These are phyloP conservation scores for Zostera marina DNA, from an alignment of 116 monocot genomes.

Conservation along the genomic window DNA sequence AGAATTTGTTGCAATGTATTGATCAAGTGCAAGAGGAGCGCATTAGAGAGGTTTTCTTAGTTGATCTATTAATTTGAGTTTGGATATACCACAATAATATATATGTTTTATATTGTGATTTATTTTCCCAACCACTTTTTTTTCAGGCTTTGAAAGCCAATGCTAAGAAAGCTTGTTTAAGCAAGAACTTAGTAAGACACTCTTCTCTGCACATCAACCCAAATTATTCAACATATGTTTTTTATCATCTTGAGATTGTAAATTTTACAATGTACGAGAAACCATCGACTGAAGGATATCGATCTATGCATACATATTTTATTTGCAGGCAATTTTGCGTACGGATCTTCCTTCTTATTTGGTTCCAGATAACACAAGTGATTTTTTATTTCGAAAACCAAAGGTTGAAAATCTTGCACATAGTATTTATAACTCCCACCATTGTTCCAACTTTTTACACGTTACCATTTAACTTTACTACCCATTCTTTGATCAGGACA, in stretches of 20 bases:
- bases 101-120: not conserved
- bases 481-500: constrained; percentile 26
- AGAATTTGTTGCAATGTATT: constrained; percentile 66
- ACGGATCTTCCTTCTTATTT: constrained; percentile 83
- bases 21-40: constrained; percentile 74
- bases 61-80: constrained; percentile 1
- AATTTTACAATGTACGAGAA: too few relatives aligned
- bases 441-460: too few relatives aligned
- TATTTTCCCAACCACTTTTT: not conserved
- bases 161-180: constrained; percentile 46
- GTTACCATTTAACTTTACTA: too few relatives aligned
- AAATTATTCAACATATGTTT: not conserved
- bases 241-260: too few relatives aligned
- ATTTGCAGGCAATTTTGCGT: constrained; percentile 47
- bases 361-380: constrained; percentile 55
- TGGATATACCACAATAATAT: not conserved
- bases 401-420: constrained; percentile 27
- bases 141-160: constrained; percentile 43
- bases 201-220: not conserved
- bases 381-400: constrained; percentile 61
- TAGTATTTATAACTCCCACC: too few relatives aligned
- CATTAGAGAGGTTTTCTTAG: constrained; percentile 42
- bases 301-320: not conserved
- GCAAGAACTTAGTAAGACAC: constrained; percentile 87
- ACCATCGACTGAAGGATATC: too few relatives aligned